Base-by-base conservation (phyloP, 2,329 filamentous ascomycete genomes). In the Xylariaceae sp. region DNA sequence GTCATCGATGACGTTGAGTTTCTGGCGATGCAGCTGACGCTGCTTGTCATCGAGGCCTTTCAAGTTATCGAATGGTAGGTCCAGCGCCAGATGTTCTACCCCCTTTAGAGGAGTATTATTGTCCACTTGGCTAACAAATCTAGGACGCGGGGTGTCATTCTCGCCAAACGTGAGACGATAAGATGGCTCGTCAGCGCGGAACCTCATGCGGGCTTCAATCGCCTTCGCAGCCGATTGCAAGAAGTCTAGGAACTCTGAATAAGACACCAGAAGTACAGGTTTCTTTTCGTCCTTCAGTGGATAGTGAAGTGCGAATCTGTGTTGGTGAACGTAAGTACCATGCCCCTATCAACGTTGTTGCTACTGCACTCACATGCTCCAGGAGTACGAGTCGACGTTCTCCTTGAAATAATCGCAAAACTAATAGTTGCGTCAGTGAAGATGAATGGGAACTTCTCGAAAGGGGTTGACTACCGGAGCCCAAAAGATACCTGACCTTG, bases 211-310 rank as follows among this genome's bases (percentile, higher is more conserved):
- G 4, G 78, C 80, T 0, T 73, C 70, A 2, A 88, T 77, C 49
- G 83, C 78, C 0, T 72, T 69, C 68, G 91, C 92, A 71, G 93
- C 83, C 3, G 82, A 77, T 2, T 79, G 69, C 0, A 96, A 76
- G 4, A 94, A 82, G 92, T 82, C 70, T 96, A 88, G 1, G 69
- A 66, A 1, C 85, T 84, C 0, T 86, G 83, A 0, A 95, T 82
- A 41, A 96, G 79, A 23, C 93, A 73, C 30, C 88, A 76, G 23
- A 30, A 30, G 23, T 30, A 30, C 23, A 1, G 86, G 83, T 54
- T 79, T 80, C 35, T 76, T 72, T 11, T 76, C 73, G 6, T 75
- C 65, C 2, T 75, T 71, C 13, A 69, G 64, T 0, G 83, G 81
- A 52, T 82, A 76, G 69, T 85, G 79, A 1, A 59, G 59, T 10